These are phyloP conservation scores for Stellera chamaejasme DNA, from an alignment of 345 rosid species.

Conservation along the genomic window DNA sequence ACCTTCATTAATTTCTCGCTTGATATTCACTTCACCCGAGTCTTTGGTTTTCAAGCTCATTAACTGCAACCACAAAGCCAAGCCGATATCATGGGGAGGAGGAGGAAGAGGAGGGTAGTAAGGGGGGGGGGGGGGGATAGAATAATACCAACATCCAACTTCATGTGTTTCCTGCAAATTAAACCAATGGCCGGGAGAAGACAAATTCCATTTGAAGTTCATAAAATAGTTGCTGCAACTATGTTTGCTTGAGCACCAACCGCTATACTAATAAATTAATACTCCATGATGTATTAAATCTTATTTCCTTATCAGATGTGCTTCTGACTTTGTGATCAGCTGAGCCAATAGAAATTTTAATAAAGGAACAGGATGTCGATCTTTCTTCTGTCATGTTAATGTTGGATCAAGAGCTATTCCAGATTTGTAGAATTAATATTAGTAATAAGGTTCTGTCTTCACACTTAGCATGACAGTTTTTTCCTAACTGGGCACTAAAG, in stretches of 20 bases:
- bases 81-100: neutral
- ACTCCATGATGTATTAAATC: neutral
- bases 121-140: no score
- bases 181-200: neutral
- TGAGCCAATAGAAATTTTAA: slow-evolving; percentile 13
- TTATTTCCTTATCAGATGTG: neutral
- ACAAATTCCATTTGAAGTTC: neutral
- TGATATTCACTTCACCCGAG: slow-evolving; percentile 33
- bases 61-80: slow-evolving; percentile 25
- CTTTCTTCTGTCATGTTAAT: slow-evolving; percentile 19
- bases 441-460: slow-evolving; percentile 10
- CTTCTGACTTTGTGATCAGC: slow-evolving; percentile 20
- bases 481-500: neutral
- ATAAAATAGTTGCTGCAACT: slow-evolving; percentile 7
- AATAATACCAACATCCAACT: neutral
- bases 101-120: no score
- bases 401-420: slow-evolving; percentile 43
- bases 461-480: slow-evolving; percentile 1
- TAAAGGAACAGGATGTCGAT: slow-evolving; percentile 14
- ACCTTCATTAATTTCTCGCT: slow-evolving; percentile 54
- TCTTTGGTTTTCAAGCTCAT: slow-evolving; percentile 45
- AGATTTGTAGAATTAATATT: neutral
- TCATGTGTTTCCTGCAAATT: slow-evolving; percentile 2
- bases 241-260: slow-evolving; percentile 13
- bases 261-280: slow-evolving; percentile 11